Evolutionary conservation across 208 protist species (phyloP).

Genomic region (Acanthamoeba triangularis): DNA sequence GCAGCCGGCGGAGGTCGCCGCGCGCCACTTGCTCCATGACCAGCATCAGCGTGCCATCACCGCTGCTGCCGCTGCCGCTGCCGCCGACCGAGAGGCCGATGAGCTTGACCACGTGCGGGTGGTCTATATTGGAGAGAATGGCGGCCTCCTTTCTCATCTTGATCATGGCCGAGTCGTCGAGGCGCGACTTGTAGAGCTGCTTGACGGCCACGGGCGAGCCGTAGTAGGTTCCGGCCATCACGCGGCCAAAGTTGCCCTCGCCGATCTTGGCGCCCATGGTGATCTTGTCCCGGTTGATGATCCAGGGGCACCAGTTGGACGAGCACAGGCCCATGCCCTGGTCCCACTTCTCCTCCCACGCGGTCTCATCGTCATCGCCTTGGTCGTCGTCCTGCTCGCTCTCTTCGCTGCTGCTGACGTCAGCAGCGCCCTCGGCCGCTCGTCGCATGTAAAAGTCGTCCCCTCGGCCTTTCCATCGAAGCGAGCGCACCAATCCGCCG

Average conservation of each 20-base stretch:
- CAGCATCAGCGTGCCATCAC: constrained; percentile 78
- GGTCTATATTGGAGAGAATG: background rate
- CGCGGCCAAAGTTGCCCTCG: constrained; percentile 49
- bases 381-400: background rate
- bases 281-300: constrained; percentile 25
- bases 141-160: constrained; percentile 66
- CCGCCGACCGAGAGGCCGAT: background rate
- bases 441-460: background rate
- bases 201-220: constrained; percentile 64
- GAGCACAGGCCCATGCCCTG: constrained; percentile 63
- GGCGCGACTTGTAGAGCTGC: background rate
- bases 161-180: constrained; percentile 44
- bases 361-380: background rate
- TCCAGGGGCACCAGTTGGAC: constrained; percentile 55
- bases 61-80: background rate
- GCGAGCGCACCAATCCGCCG: too few relatives aligned
- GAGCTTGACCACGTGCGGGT: constrained; percentile 24
- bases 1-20: constrained; percentile 79
- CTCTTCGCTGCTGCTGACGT: background rate
- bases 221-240: background rate
- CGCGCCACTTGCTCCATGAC: constrained; percentile 85
- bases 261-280: constrained; percentile 42
- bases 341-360: background rate
- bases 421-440: background rate
- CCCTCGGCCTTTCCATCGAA: too few relatives aligned